phyloP scores from a whole-genome alignment of 345 rosid species.

The Diplotaxis tenuifolia region DNA sequence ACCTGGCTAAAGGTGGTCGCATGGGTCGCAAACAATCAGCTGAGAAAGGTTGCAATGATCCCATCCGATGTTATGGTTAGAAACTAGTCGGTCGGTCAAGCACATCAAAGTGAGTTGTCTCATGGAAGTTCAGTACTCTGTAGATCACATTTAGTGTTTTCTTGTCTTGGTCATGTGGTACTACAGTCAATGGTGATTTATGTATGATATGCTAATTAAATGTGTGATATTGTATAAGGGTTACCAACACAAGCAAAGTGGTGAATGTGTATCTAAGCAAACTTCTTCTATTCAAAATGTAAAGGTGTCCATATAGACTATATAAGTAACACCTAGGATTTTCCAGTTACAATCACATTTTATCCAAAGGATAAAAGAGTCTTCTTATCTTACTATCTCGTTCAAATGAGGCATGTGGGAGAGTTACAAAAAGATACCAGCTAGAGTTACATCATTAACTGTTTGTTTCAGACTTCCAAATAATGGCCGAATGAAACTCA shows the following conservation, averaged over 20 bases:
- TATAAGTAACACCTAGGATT: neutral
- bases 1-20: constrained; percentile 74
- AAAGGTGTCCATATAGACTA: neutral
- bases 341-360: neutral
- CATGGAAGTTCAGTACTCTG: neutral
- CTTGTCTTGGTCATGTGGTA: constrained; percentile 11
- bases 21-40: constrained; percentile 58
- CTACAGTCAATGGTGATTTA: neutral
- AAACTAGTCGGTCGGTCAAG: neutral
- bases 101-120: constrained; percentile 17
- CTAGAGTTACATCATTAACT: neutral
- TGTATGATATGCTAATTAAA: neutral
- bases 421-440: neutral
- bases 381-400: neutral
- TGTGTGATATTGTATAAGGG: neutral
- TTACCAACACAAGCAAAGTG: neutral
- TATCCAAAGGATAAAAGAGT: neutral
- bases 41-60: constrained; percentile 69
- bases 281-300: neutral
- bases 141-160: constrained; percentile 17
- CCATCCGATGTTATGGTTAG: constrained; percentile 77
- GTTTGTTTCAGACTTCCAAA: neutral
- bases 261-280: neutral
- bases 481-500: neutral
- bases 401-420: neutral